Conservation (phyloP, 2,329 filamentous ascomycete species). For the Colletotrichum echinochloae region DNA sequence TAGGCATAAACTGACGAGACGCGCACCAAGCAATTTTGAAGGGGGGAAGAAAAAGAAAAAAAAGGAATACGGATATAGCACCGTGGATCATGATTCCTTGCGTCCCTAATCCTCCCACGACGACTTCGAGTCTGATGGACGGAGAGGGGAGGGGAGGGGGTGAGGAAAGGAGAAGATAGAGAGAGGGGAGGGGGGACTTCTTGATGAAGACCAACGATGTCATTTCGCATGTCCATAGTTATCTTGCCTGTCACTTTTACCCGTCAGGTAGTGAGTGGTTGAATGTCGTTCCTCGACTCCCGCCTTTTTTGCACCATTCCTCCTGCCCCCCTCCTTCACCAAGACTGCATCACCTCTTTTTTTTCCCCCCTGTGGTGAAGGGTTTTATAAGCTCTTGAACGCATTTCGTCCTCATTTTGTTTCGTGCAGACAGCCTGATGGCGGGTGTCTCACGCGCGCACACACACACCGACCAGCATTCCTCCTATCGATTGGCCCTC, state of each 20-base stretch:
- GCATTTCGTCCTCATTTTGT: background rate
- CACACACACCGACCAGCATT: background rate
- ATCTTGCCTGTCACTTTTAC: background rate
- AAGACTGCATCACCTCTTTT: background rate
- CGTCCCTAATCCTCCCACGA: background rate
- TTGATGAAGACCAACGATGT: conserved; percentile 7
- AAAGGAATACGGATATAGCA: conserved; percentile 15
- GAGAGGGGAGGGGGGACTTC: background rate
- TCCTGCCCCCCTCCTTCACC: background rate
- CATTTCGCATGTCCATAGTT: conserved; percentile 17
- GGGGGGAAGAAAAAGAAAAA: no score
- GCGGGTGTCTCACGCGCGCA: background rate
- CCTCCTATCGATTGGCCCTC: background rate
- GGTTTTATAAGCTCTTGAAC: no score
- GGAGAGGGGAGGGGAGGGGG: background rate
- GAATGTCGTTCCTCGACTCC: conserved; percentile 23
- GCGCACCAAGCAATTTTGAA: background rate
- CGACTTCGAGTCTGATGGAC: no score
- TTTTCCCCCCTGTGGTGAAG: no score
- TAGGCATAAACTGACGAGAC: background rate
- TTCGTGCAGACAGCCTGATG: background rate
- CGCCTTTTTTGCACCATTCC: background rate
- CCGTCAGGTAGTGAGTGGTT: background rate
- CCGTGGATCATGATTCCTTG: background rate
- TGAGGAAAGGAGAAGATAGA: no score